Evolutionary conservation across 1,139 yeast genomes (phyloP).

Genomic region (Kluyveromyces sp.): DNA sequence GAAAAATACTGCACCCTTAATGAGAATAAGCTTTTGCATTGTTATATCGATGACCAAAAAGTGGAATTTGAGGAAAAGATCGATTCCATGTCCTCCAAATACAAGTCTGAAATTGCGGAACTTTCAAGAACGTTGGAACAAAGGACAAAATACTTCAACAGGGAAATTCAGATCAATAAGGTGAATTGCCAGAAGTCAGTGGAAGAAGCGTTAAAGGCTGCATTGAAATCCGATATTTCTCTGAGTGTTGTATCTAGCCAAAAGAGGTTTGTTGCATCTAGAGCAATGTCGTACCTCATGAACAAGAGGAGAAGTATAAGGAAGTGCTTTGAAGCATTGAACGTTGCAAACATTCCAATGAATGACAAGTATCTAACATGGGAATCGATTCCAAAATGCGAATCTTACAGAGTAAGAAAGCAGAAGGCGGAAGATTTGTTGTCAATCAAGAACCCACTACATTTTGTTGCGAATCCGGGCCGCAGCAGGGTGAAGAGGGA

Average conservation of each 20-base stretch:
- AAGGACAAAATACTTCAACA: constrained; percentile 1
- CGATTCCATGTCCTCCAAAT: neutral
- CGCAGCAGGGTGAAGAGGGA: neutral
- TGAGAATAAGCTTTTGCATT: neutral
- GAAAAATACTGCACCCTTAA: neutral
- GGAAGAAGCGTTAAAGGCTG: constrained; percentile 4
- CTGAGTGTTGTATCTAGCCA: neutral
- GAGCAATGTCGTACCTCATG: constrained; percentile 2
- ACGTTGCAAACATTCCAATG: constrained; percentile 2
- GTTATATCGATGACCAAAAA: neutral
- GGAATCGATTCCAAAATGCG: constrained; percentile 5
- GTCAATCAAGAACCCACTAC: constrained; percentile 2
- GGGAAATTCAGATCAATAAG: constrained; percentile 2
- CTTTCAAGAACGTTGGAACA: neutral
- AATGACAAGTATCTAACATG: constrained; percentile 4
- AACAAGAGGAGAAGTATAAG: constrained; percentile 1
- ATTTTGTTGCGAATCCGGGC: constrained; percentile 3
- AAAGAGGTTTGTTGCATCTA: constrained; percentile 1
- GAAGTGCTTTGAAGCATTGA: constrained; percentile 2
- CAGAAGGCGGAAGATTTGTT: neutral
- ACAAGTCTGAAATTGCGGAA: neutral
- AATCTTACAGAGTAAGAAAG: neutral
- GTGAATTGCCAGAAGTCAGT: constrained; percentile 3
- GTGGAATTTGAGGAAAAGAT: neutral
- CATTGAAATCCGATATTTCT: constrained; percentile 1